Evolutionary conservation across 345 rosid genomes (phyloP), one percentile per base, ranked within the genome.

Genomic region (Populus pruinosa): DNA sequence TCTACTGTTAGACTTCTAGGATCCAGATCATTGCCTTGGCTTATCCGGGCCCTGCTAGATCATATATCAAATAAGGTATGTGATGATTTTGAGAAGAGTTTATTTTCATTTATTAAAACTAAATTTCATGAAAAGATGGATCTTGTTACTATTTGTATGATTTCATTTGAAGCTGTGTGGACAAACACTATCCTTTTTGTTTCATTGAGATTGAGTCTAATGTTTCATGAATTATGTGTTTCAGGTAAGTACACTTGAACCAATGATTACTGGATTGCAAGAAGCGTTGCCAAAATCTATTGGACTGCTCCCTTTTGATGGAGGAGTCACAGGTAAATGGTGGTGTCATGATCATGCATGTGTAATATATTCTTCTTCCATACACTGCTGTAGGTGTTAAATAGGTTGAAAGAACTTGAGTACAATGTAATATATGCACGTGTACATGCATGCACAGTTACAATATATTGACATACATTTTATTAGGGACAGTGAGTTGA

Each of bases 1-100:
- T 89, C 99, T 56, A 75, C 91, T 67, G 97, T 90, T 77, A 89
- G 87, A 82, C 97, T 96, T 83, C 92, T 96, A 71, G 99, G 98
- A 76, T 88, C 97, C 38, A 92, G 97, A 85, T 96, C 99, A 44
- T 76, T 96, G 86, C 98, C 99, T 65, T 96, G 99, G 99, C 95
- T 96, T 76, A 91, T 96, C 78, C 87, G 98, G 74, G 97, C 98
- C 49, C 87, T 93, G n/a, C 88, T 96, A 63, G 99, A 93, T 84
- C 97, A 93, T 78, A 90, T 96, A 87, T 91, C 99, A 79, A 93
- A 92, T 81, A 96, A 93, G 97, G 99, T 91, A 82, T 69, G 70
- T 63, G 65, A 53, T 76, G 67, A 47, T 43, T 77, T 69, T 11
- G 38, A 35, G 53, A 49, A 39, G 61, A 61, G 35, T 44, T 29